Percentiles rank a stretch among this genome's conserved stretches.
phyloP scores from a whole-genome alignment of 1,139 yeast genomes.

The Williopsis jadinii region DNA sequence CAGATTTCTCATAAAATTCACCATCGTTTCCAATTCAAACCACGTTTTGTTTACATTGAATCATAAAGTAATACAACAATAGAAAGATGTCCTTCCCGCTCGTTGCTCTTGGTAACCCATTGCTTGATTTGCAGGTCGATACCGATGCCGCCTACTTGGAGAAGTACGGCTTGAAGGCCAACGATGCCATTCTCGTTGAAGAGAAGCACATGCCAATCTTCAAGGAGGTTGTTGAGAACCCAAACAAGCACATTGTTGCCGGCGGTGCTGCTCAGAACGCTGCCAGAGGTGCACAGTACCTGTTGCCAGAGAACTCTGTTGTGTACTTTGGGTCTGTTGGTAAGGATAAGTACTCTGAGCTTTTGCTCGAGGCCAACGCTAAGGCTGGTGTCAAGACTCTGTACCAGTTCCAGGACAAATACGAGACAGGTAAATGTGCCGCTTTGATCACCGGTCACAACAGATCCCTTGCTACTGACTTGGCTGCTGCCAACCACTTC shows the following conservation, averaged over 20 bases:
- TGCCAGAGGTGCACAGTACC: slow-evolving; percentile 96
- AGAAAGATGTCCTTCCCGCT: slow-evolving; percentile 43
- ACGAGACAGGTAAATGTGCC: slow-evolving; percentile 97
- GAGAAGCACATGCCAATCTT: slow-evolving; percentile 83
- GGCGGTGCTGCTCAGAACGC: slow-evolving; percentile 99
- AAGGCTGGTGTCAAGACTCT: slow-evolving; percentile 83
- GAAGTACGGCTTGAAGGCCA: slow-evolving; percentile 79
- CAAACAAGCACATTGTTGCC: slow-evolving; percentile 70
- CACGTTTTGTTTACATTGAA: too few relatives aligned
- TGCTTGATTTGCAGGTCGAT: slow-evolving; percentile 83
- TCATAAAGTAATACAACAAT: too few relatives aligned
- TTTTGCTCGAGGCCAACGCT: slow-evolving; percentile 74
- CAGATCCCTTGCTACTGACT: slow-evolving; percentile 92
- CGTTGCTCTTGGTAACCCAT: slow-evolving; percentile 72
- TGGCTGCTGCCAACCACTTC: slow-evolving; percentile 98
- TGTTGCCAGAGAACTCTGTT: slow-evolving; percentile 76
- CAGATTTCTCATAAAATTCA: too few relatives aligned
- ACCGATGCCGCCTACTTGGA: slow-evolving; percentile 62
- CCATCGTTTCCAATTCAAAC: too few relatives aligned
- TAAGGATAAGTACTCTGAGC: slow-evolving; percentile 79
- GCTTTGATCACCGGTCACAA: slow-evolving; percentile 83
- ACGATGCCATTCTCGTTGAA: slow-evolving; percentile 92
- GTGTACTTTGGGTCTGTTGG: slow-evolving; percentile 97
- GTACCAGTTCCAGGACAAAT: slow-evolving; percentile 69
- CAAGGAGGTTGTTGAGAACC: slow-evolving; percentile 61